phyloP scores from a whole-genome alignment of 208 protist genomes.

The Lotmaria passim region DNA sequence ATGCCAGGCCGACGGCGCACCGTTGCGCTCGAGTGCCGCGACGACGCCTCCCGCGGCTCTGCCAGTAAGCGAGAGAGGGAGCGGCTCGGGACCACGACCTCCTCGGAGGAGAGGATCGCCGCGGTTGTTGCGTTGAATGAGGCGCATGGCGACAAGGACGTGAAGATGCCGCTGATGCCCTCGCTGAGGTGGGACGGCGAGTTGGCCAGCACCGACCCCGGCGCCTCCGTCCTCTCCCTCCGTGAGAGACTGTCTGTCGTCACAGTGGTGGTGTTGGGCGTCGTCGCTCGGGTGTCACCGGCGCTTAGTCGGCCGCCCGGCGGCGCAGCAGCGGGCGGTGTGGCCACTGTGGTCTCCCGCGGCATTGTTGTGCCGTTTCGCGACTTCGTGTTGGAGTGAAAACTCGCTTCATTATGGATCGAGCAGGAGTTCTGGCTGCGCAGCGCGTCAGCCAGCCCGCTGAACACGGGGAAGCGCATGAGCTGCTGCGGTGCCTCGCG shows the following conservation, averaged over 20 bases:
- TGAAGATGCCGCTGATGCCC: constrained; percentile 10
- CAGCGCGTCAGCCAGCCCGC: background rate
- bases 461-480: constrained; percentile 8
- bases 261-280: too few species aligned
- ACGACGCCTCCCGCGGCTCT: background rate
- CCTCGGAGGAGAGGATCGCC: constrained; percentile 1
- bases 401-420: background rate
- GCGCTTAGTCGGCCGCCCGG: background rate
- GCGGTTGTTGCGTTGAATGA: background rate
- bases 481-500: background rate
- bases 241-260: background rate
- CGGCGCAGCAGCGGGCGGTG: background rate
- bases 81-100: constrained; percentile 1
- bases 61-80: background rate
- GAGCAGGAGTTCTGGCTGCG: background rate
- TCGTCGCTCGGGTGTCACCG: background rate
- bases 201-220: background rate
- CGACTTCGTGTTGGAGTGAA: background rate
- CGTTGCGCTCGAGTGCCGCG: background rate
- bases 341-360: background rate
- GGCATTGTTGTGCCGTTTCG: background rate
- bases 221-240: background rate
- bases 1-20: background rate
- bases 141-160: background rate
- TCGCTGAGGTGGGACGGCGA: background rate